These are phyloP conservation scores for Papiliotrema laurentii DNA, from an alignment of 1,284 basidiomycete genomes.

Conservation along the genomic window DNA sequence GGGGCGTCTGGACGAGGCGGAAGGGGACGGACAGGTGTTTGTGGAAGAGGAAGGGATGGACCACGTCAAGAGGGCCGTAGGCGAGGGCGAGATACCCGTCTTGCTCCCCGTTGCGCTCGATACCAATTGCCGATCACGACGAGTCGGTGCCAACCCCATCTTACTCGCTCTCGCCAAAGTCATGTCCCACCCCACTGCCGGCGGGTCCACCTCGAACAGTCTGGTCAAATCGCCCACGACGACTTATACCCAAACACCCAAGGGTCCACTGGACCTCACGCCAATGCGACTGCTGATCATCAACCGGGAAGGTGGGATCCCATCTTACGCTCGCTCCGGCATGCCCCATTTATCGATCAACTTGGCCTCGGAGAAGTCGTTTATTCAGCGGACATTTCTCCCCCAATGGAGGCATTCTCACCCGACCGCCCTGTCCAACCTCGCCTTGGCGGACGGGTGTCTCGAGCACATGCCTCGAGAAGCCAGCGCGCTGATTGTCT, in stretches of 20 bases:
- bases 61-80: constrained; percentile 79
- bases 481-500: constrained; percentile 92
- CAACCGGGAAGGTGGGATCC: constrained; percentile 93
- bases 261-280: constrained; percentile 59
- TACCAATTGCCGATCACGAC: constrained; percentile 77
- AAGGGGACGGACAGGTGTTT: constrained; percentile 37
- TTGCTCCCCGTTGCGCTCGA: constrained; percentile 92
- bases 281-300: constrained; percentile 96
- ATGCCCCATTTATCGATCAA: constrained; percentile 96
- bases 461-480: constrained; percentile 87
- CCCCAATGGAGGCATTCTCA: constrained; percentile 70
- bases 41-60: constrained; percentile 66
- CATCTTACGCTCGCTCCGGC: constrained; percentile 91
- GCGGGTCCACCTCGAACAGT: too few relatives aligned
- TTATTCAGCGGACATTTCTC: constrained; percentile 83
- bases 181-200: too few relatives aligned
- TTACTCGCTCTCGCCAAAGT: constrained; percentile 81
- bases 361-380: constrained; percentile 77
- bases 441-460: constrained; percentile 82
- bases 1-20: constrained; percentile 57
- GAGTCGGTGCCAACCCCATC: constrained; percentile 85
- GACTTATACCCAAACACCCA: background rate
- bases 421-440: constrained; percentile 81
- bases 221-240: constrained; percentile 5
- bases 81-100: constrained; percentile 91